Conservation (phyloP, 306 rosid species). For the Cucurbita argyrosperma region DNA sequence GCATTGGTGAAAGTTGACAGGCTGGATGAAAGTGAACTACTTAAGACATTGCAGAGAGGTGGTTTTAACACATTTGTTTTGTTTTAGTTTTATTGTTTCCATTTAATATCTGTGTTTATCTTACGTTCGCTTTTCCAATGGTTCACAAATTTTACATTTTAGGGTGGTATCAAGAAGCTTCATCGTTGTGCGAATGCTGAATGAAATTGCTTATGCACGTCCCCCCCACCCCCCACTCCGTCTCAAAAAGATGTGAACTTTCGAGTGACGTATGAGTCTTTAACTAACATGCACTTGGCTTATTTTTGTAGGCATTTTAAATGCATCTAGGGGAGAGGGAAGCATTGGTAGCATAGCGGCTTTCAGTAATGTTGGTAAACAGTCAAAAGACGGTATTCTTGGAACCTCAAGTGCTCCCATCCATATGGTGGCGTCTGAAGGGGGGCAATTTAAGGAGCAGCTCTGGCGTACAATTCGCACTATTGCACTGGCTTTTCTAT, state of each 20-base stretch:
- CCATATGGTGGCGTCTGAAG: constrained; percentile 55
- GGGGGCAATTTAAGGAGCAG: constrained; percentile 61
- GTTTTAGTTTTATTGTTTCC: background rate
- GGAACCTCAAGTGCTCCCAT: constrained; percentile 70
- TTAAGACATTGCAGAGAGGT: constrained; percentile 74
- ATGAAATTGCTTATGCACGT: background rate
- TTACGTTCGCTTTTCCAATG: background rate
- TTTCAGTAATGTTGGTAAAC: constrained; percentile 46
- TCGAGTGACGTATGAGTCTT: background rate
- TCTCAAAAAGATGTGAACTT: background rate
- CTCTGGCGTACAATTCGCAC: constrained; percentile 61
- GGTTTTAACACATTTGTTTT: background rate
- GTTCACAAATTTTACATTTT: background rate
- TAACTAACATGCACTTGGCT: background rate
- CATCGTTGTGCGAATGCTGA: background rate
- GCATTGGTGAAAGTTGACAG: constrained; percentile 70
- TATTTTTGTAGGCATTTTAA: constrained; percentile 41
- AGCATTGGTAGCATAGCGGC: constrained; percentile 33
- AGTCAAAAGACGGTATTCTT: constrained; percentile 45
- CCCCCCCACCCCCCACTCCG: too few species aligned
- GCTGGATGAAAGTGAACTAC: constrained; percentile 71
- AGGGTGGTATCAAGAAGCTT: background rate
- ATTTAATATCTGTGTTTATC: background rate
- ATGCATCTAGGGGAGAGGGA: constrained; percentile 37
- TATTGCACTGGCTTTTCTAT: constrained; percentile 43